Evolutionary conservation across 1,284 basidiomycete genomes (phyloP).

Genomic region (Pyrrhoderma lamaoense): DNA sequence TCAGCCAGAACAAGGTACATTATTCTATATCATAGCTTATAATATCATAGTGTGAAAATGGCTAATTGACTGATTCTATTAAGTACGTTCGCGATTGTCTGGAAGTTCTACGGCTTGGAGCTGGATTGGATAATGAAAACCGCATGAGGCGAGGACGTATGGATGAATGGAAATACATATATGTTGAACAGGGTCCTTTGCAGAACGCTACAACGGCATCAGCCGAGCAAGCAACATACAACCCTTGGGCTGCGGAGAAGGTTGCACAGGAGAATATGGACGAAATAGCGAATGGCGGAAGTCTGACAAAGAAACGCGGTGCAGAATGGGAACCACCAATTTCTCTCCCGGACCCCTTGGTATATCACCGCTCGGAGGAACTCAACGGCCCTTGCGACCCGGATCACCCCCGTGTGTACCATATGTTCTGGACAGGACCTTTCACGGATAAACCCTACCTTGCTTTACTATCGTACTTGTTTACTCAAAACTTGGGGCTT

Average conservation of each 20-base stretch:
- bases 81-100: constrained; percentile 75
- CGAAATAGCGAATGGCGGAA: constrained; percentile 22
- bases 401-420: constrained; percentile 66
- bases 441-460: constrained; percentile 84
- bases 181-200: constrained; percentile 43
- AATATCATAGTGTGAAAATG: neutral
- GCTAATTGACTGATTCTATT: constrained; percentile 4
- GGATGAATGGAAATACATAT: constrained; percentile 61
- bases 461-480: constrained; percentile 72
- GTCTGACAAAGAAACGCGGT: constrained; percentile 33
- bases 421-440: constrained; percentile 82
- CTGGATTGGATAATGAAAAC: constrained; percentile 53
- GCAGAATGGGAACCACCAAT: constrained; percentile 42
- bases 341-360: constrained; percentile 30
- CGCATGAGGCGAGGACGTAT: constrained; percentile 51
- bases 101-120: constrained; percentile 63
- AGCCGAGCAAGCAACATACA: constrained; percentile 16
- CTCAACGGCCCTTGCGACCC: constrained; percentile 57
- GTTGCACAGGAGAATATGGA: constrained; percentile 2
- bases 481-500: constrained; percentile 74
- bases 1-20: constrained; percentile 67
- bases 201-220: constrained; percentile 30
- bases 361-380: constrained; percentile 50
- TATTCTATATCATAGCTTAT: neutral
- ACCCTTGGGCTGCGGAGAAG: constrained; percentile 16